phyloP scores from a whole-genome alignment of 1,284 basidiomycete species.

The Marasmius fiardii region DNA sequence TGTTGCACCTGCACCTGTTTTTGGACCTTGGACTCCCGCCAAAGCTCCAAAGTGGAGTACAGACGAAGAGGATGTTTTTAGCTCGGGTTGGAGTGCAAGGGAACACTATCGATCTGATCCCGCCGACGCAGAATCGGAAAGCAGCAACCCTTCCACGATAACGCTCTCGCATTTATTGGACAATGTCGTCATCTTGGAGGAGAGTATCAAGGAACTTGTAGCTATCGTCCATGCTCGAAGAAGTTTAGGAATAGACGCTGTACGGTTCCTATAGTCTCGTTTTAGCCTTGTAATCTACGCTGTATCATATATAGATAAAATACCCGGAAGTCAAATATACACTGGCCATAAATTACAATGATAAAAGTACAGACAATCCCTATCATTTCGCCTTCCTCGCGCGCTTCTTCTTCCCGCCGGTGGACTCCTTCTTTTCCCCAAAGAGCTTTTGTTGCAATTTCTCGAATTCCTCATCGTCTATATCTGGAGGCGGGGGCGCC shows the following conservation, averaged over 20 bases:
- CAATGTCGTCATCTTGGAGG: conserved; percentile 94
- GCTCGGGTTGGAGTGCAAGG: conserved; percentile 55
- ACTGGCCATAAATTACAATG: conserved; percentile 5
- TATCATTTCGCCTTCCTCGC: conserved; percentile 28
- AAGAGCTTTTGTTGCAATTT: conserved; percentile 60
- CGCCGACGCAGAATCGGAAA: conserved; percentile 27
- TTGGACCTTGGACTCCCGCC: conserved; percentile 61
- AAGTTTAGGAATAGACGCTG: conserved; percentile 82
- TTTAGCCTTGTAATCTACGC: conserved; percentile 3
- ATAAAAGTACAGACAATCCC: background rate
- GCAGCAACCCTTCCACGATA: conserved; percentile 40
- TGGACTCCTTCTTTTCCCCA: conserved; percentile 35
- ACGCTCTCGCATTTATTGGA: conserved; percentile 86
- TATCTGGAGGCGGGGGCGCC: conserved; percentile 45
- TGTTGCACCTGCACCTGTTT: conserved; percentile 54
- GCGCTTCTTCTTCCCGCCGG: conserved; percentile 30
- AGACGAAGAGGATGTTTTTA: conserved; percentile 69
- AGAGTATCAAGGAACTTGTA: conserved; percentile 91
- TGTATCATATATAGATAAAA: conserved; percentile 13
- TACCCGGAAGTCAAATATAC: conserved; percentile 7
- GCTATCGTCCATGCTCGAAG: conserved; percentile 85
- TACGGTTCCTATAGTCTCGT: conserved; percentile 60
- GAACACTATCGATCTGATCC: conserved; percentile 17
- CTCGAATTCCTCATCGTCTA: conserved; percentile 68
- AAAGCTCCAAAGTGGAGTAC: conserved; percentile 46